Base-by-base conservation (phyloP, 495 filamentous ascomycete species). In the Daldinia bambusicola region DNA sequence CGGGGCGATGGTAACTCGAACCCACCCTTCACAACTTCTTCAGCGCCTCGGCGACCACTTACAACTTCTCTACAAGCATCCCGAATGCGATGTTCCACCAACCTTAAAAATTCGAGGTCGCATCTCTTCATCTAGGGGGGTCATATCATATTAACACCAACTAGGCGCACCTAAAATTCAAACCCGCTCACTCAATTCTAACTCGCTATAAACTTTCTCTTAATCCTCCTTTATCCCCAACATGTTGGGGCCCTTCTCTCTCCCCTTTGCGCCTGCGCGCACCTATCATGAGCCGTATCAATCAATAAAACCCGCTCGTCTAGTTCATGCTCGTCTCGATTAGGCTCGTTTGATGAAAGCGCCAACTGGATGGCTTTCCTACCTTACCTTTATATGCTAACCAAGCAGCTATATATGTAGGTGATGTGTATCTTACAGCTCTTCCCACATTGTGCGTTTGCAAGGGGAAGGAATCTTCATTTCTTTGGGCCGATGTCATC, bases 21-120 rank as follows among this genome's bases (percentile, higher is more conserved):
- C 43, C 43, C 16, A 2, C 43, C 43, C 16, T 18, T 48, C 9
- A 40, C 34, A 14, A 48, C 43, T 16, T 48, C 43, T 48, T 4
- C 43, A 48, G 43, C 43, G 43, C 43, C 43, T 48, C 43, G 43
- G 16, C 18, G 43, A 12, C 43, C 43, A 48, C 43, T 48, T 48
- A 48, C 18, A 48, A 48, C 43, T 9, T 5, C 56, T 60, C 40
- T 40, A 41, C 56, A 40, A 57, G 48, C 63, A 37, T 43, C 57
- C 22, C 26, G 58, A 38, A 55, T 55, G 41, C 10, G 32, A 56
- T 66, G 57, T 32, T 57, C 50, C 62, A 70, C 51, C 62, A 71
- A 71, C 63, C 59, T 72, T 72, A 72, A 67, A 67, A 67, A 55
- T 55, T 67, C 32, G 40, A 67, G 20, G 43, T 59, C 36, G 32